phyloP scores from a whole-genome alignment of 371 early-diverging fungal species.

The Lichtheimia hyalospora region DNA sequence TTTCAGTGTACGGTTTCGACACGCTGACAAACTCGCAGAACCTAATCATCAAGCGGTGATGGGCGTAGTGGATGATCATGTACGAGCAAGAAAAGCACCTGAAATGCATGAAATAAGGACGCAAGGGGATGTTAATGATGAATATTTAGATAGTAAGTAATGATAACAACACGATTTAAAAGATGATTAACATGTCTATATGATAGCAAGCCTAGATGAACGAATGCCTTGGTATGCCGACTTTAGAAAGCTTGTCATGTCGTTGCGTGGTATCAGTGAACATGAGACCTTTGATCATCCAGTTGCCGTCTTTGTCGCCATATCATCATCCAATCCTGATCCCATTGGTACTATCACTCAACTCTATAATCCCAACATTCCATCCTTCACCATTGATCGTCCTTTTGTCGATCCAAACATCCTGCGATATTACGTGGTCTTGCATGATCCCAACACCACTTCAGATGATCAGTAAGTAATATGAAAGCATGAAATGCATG shows the following conservation, averaged over 20 bases:
- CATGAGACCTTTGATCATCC: conserved; percentile 96
- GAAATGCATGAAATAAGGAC: conserved; percentile 23
- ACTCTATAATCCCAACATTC: conserved; percentile 58
- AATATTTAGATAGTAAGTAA: conserved; percentile 53
- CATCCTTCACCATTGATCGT: conserved; percentile 58
- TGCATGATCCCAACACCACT: conserved; percentile 69
- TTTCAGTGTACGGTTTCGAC: conserved; percentile 71
- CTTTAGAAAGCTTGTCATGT: conserved; percentile 71
- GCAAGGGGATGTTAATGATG: conserved; percentile 44
- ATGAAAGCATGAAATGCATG: not conserved
- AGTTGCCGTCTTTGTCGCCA: conserved; percentile 77
- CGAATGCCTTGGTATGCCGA: conserved; percentile 87
- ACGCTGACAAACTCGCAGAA: conserved; percentile 58
- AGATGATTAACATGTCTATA: not conserved
- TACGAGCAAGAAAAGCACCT: conserved; percentile 26
- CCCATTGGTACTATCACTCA: conserved; percentile 70
- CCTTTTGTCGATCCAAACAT: conserved; percentile 69
- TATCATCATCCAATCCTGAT: conserved; percentile 76
- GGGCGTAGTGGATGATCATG: conserved; percentile 56
- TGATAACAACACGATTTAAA: not conserved
- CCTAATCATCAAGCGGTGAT: conserved; percentile 57
- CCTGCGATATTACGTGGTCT: conserved; percentile 70
- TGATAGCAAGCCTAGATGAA: conserved; percentile 41
- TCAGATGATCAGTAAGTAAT: conserved; percentile 55
- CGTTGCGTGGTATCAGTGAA: conserved; percentile 71